Evolutionary conservation across 371 early-diverging fungal species (phyloP), one percentile per base, ranked within the genome.

Genomic region (Umbelopsis sp.): DNA sequence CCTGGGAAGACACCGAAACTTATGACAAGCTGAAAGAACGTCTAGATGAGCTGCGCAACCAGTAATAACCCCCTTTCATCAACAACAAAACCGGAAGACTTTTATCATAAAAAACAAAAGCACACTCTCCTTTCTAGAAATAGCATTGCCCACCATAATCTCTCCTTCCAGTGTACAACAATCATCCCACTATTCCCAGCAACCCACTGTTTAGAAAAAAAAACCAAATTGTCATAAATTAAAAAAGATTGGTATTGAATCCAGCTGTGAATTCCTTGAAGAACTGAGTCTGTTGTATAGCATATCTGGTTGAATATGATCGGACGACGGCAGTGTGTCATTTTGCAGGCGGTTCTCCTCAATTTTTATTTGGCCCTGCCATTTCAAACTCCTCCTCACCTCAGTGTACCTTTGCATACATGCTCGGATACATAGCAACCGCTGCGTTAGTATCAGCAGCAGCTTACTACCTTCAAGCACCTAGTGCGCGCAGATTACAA

Each of bases 1-100:
- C 83, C 4, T 95, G 89, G 77, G 94, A 92, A 53, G 91, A 86
- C 18, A 87, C 89, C 8, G 76, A 78, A 11, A 80, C 80, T 11
- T 91, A 87, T 76, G 85, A 89, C 38, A 80, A 79, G 64, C 70
- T 92, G 69, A 76, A 84, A 69, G 86, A 89, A 50, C 79, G 86
- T 16, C 73, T 91, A 74, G 81, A 85, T 18, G 88, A 88, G 32
- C 76, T 91, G 29, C 57, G 57, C 14, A 35, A 29, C 57, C 20
- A 65, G 35, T 35, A 57, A 37, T 35, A 16, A 18, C 11, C 22
- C 22, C 22, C 35, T 1, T 12, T 41, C 41, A 41, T 41, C 29
- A 29, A 29, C 29, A 29, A 29, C 41, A 10, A 41, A 7, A 12
- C 41, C 12, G 41, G 10, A 41, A 41, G 41, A 29, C 29, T 29